Conservation (phyloP, 495 filamentous ascomycete species). For the Penicillium ochrochloron region DNA sequence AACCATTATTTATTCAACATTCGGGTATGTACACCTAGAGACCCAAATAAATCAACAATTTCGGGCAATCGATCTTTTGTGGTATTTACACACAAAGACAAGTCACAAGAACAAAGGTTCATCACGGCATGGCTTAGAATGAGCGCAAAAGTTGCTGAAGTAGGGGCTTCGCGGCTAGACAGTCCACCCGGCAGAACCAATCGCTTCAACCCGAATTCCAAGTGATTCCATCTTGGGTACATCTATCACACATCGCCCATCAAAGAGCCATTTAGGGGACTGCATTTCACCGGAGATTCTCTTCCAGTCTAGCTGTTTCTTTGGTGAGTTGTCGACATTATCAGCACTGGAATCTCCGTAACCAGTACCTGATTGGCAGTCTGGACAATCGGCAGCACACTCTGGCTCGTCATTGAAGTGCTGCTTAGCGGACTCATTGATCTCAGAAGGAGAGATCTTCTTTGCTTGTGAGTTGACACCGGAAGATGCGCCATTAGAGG, state of each 20-base stretch:
- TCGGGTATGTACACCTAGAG: neutral
- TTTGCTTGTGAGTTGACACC: neutral
- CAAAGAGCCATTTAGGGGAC: slow-evolving; percentile 70
- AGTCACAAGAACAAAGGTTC: neutral
- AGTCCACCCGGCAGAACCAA: slow-evolving; percentile 20
- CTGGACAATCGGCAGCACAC: slow-evolving; percentile 31
- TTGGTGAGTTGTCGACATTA: slow-evolving; percentile 7
- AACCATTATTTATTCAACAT: neutral
- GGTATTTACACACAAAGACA: neutral
- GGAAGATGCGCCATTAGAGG: neutral
- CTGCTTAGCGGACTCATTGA: neutral
- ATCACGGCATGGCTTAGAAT: neutral
- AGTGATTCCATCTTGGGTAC: slow-evolving; percentile 21
- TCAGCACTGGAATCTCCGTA: slow-evolving; percentile 7
- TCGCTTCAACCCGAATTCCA: slow-evolving; percentile 26
- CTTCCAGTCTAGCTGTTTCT: slow-evolving; percentile 53
- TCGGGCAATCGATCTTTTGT: neutral
- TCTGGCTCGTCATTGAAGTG: slow-evolving; percentile 23
- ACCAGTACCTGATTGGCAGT: slow-evolving; percentile 25
- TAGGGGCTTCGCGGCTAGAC: neutral
- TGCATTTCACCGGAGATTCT: slow-evolving; percentile 57
- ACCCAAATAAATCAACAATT: neutral
- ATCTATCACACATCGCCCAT: slow-evolving; percentile 70
- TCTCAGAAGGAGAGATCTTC: neutral
- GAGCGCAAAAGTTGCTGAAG: neutral